phyloP scores from a whole-genome alignment of 345 rosid genomes.

The Hypericum androsaemum region DNA sequence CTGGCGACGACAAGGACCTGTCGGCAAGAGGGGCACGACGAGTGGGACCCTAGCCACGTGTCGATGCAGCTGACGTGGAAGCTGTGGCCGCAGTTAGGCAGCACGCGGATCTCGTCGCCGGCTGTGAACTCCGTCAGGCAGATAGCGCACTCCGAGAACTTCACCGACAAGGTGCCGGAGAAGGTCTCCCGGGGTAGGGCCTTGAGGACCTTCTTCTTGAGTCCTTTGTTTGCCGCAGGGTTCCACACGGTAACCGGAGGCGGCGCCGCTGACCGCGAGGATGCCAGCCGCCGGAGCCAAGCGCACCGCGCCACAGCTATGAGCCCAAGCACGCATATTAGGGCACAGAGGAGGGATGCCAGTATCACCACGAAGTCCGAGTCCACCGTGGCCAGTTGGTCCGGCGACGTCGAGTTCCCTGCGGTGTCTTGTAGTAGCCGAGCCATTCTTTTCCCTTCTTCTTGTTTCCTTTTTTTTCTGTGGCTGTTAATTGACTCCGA shows the following conservation, averaged over 20 bases:
- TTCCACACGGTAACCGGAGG: conserved; percentile 18
- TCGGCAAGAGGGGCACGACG: conserved; percentile 81
- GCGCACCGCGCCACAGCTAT: conserved; percentile 56
- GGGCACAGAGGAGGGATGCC: conserved; percentile 63
- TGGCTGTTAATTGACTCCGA: too few species aligned
- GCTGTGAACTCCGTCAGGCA: conserved; percentile 60
- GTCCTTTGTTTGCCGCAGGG: conserved; percentile 45
- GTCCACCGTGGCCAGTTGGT: conserved; percentile 16
- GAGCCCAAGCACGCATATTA: conserved; percentile 61
- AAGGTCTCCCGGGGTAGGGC: conserved; percentile 56
- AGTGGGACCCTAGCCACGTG: conserved; percentile 48
- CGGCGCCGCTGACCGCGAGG: conserved; percentile 1
- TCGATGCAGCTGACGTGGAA: conserved; percentile 67
- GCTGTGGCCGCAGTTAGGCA: conserved; percentile 60
- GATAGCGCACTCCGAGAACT: conserved; percentile 57
- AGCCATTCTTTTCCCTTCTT: not conserved
- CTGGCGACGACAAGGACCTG: conserved; percentile 49
- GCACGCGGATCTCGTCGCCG: conserved; percentile 50
- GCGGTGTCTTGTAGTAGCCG: too few species aligned
- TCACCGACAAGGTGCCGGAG: conserved; percentile 26
- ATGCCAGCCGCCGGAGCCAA: conserved; percentile 32
- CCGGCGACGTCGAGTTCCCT: not conserved
- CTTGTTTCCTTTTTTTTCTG: not conserved
- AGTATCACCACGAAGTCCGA: conserved; percentile 55
- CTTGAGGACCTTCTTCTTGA: conserved; percentile 57